Evolutionary conservation across 2,329 filamentous ascomycete species (phyloP), one percentile per base, ranked within the genome.

Genomic region (Diaporthe aspalathi): DNA sequence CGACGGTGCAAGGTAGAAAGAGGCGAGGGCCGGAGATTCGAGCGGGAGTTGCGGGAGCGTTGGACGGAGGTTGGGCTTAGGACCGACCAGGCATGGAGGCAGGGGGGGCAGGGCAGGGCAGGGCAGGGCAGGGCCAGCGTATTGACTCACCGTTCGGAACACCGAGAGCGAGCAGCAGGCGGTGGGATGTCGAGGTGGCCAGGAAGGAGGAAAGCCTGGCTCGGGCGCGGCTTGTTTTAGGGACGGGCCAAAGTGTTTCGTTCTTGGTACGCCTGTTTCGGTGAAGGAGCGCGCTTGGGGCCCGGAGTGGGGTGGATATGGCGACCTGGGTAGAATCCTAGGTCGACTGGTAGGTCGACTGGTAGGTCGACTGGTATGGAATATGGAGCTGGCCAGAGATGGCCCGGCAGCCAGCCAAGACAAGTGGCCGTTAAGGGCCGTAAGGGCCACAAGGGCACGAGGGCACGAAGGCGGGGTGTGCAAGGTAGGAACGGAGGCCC

Each of bases 21-120:
- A 68, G 49, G 62, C 63, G 67, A 65, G 60, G 67, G 57, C 45
- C 67, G 35, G 68, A 27, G 32, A 56, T 66, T 65, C n/a, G 49
- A 53, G 38, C 67, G 70, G 53, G 27, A 68, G 47, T 32, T 27
- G 38, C 66, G 53, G 65, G 35, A 43, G 49, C 35, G n/a, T n/a
- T 29, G 38, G 54, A 63, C 49, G 67, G 65, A 57, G 43, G 45
- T 24, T 29, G 50, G n/a, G 40, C 50, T n/a, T 45, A 32, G 24
- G 47, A 32, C 12, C 12, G 66, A 43, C 56, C 32, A 68, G 38
- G n/a, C 40, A 56, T 38, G 53, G 40, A 22, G 52, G 24, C 17
- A 52, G 22, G 12, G 38, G 32, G 9, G 32, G 9, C 9, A 9
- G 5, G 32, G 32, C 9, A 35, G 32, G 32, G 32, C 5, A 35